phyloP scores from a whole-genome alignment of 2,329 filamentous ascomycete species.

The Arthrocladium fulminans region DNA sequence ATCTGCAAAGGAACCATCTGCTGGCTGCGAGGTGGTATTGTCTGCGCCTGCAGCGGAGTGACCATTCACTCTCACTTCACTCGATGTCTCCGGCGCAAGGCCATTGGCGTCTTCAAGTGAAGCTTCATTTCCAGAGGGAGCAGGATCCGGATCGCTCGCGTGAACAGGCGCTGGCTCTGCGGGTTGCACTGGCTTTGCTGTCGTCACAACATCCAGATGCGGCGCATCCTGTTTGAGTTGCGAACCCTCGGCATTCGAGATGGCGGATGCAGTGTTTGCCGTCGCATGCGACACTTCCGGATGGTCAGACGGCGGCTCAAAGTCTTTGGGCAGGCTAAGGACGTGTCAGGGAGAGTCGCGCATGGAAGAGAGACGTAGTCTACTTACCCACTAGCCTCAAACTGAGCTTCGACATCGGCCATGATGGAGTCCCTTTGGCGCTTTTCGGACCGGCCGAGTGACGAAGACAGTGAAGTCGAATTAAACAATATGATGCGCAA shows the following conservation, averaged over 20 bases:
- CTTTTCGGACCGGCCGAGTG: neutral
- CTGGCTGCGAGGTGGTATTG: neutral
- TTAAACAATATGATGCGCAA: slow-evolving; percentile 2
- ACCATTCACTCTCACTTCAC: slow-evolving; percentile 5
- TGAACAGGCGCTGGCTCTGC: neutral
- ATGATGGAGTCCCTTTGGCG: slow-evolving; percentile 15
- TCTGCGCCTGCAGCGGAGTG: neutral
- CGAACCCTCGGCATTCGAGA: slow-evolving; percentile 20
- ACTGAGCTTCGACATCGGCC: slow-evolving; percentile 21
- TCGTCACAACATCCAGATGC: slow-evolving; percentile 3
- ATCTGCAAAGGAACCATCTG: slow-evolving; percentile 3
- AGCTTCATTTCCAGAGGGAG: neutral
- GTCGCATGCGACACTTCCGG: slow-evolving; percentile 16
- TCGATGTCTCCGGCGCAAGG: neutral
- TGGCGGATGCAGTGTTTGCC: slow-evolving; percentile 18
- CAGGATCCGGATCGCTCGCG: neutral
- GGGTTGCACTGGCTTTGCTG: slow-evolving; percentile 3
- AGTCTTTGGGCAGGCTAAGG: slow-evolving; percentile 20
- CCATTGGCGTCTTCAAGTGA: neutral
- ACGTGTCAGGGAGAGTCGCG: slow-evolving; percentile 12
- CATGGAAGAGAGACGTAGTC: neutral
- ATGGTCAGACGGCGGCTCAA: slow-evolving; percentile 19
- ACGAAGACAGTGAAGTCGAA: neutral
- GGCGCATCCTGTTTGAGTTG: slow-evolving; percentile 7
- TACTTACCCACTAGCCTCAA: slow-evolving; percentile 22